Base-by-base conservation (phyloP, 2,329 filamentous ascomycete genomes). In the Xenosphaeropsis pyriputrescens region DNA sequence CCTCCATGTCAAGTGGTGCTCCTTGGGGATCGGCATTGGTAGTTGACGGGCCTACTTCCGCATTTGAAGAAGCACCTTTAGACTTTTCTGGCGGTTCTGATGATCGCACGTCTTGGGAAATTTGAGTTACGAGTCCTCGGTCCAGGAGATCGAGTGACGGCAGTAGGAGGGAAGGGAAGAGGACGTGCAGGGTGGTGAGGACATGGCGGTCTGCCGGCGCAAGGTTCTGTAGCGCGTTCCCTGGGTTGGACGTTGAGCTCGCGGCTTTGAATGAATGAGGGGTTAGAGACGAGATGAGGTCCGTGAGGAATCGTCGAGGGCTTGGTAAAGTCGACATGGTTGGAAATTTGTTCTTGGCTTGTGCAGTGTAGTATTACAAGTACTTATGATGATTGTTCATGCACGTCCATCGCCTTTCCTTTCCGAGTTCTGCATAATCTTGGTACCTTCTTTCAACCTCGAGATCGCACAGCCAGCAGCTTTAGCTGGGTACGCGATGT, bases 131-230 rank as follows among this genome's bases (percentile, higher is more conserved):
- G 1, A 91, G 70, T 2, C 69, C 62, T 18, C 85, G 72, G 56
- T 98, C 91, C 1, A 98, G 67, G 0, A 96, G 67, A 56, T 96
- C 88, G 2, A 98, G 67, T 0, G 89, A 85, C 2, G 85, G 83
- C 1, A 95, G 75, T 2, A 95, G 62, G 38, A 85, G 44, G 2
- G 75, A 73, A 0, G 86, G 86, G 51, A 93, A 93, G 12, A 95
- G 62, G 26, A 85, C 81, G 59, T 95, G 88, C 0, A 77, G 62
- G 5, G 62, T 58, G 6, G 64, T 67, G 13, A 75, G 55, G 3
- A 75, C 47, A 8, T 62, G 54, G 29, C 61, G 56, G 5, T 64
- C 48, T 40, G 67, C 6, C 14, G 11, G 6, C n/a, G 4, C 22
- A 26, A 26, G 22, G 22, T 5, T 26, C 8, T 9, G 22, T 9